phyloP scores from a whole-genome alignment of 441 rosid genomes.

The California macrophylla region DNA sequence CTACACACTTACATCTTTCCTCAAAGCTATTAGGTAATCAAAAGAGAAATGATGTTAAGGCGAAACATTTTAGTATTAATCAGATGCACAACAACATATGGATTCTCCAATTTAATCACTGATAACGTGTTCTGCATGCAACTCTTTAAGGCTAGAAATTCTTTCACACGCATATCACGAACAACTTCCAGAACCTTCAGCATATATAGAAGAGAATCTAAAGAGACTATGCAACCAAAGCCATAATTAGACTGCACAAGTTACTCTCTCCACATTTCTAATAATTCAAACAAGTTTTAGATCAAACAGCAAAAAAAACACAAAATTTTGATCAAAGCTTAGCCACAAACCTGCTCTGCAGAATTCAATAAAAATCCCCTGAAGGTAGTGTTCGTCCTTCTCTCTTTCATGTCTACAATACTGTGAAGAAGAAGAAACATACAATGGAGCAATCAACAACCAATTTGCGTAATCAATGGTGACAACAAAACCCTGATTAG shows the following conservation, averaged over 20 bases:
- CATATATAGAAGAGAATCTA: slow-evolving; percentile 32
- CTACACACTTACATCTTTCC: slow-evolving; percentile 34
- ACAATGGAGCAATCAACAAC: neutral
- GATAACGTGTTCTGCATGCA: slow-evolving; percentile 83
- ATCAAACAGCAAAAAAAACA: neutral
- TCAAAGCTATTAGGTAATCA: slow-evolving; percentile 39
- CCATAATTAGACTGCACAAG: slow-evolving; percentile 7
- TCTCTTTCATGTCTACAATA: slow-evolving; percentile 66
- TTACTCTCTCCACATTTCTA: neutral
- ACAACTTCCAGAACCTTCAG: slow-evolving; percentile 67
- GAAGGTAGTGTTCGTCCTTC: slow-evolving; percentile 41
- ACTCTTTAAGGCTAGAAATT: slow-evolving; percentile 56
- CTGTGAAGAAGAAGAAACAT: slow-evolving; percentile 19
- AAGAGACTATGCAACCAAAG: slow-evolving; percentile 10
- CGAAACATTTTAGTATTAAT: neutral
- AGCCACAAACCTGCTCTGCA: slow-evolving; percentile 54
- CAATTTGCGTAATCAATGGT: neutral
- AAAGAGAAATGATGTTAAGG: slow-evolving; percentile 17
- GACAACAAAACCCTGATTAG: neutral
- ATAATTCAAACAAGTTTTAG: neutral
- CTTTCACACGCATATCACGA: slow-evolving; percentile 65
- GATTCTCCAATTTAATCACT: neutral
- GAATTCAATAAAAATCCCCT: slow-evolving; percentile 60
- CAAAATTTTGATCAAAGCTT: slow-evolving; percentile 2
- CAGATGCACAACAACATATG: neutral